Base-by-base conservation (phyloP, 495 filamentous ascomycete genomes). In the Tricharina praecox region DNA sequence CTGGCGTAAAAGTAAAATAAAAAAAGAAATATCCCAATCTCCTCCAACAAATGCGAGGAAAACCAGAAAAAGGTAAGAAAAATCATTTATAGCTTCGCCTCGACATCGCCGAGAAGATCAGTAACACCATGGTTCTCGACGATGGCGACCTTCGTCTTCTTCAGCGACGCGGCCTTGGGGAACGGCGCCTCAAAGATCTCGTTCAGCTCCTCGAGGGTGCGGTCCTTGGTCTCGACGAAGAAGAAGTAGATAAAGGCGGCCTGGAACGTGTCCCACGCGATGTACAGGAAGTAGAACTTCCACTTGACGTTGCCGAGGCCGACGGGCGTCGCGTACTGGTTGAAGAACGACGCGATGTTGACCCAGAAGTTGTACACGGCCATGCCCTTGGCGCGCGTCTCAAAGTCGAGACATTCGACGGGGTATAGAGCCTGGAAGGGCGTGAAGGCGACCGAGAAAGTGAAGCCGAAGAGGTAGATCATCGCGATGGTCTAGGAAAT, bases 341-440 rank as follows among this genome's bases (percentile, higher is more conserved):
- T 60, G 46, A 54, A 56, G 51, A 59, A 59, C 21, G 43, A 45
- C 1, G 54, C 55, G 23, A 60, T 36, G 34, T 55, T 58, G 10
- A 59, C 68, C 56, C 73, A 67, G 58, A 76, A 72, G 21, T 67
- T 66, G 26, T 67, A 71, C 15, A 51, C 47, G 25, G 43, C 53
- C 51, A 53, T 58, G 39, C 51, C 46, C 63, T 81, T 81, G 5
- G 73, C 77, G 23, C 77, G 70, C 35, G 67, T 72, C 54, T 78
- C 71, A 49, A 68, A 77, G 10, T 68, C 60, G 9, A 83, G 63
- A 41, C 70, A 72, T 61, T 83, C 80, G 19, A 79, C 71, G 0
- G 76, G 74, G 63, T 82, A 85, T 49, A 83, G 66, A 26, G 73
- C 72, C 55, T 81, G 78, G 26, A 81, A 64, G 0, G 79, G 78